A percentile compares a stretch with the other conserved stretches of the same genome.
These are phyloP conservation scores for Coniochaeta sp. DNA, from an alignment of 2,329 filamentous ascomycete species.

Conservation along the genomic window DNA sequence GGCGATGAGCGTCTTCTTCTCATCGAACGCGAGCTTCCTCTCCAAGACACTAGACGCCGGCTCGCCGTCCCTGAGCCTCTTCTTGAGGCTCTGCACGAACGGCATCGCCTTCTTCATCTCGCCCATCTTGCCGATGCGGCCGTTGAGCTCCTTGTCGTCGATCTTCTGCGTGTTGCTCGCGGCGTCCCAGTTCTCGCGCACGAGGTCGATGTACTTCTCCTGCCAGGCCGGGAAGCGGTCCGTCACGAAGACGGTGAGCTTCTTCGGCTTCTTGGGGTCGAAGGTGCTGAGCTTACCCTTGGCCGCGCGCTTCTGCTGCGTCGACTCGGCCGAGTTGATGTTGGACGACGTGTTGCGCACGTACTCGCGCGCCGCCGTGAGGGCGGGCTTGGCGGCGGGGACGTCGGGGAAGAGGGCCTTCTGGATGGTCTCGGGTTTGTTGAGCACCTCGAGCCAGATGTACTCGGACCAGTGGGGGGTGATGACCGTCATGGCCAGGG, in stretches of 20 bases:
- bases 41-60: conserved; percentile 64
- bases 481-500: conserved; percentile 65
- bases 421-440: conserved; percentile 71
- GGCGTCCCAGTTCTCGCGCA: conserved; percentile 63
- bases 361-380: conserved; percentile 77
- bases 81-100: conserved; percentile 85
- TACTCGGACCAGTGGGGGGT: conserved; percentile 93
- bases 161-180: conserved; percentile 47
- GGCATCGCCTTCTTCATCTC: conserved; percentile 99
- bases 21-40: conserved; percentile 80
- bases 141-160: conserved; percentile 76
- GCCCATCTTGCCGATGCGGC: conserved; percentile 71
- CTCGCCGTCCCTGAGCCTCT: conserved; percentile 67
- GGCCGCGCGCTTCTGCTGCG: conserved; percentile 78
- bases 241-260: conserved; percentile 78
- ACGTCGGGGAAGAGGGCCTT: conserved; percentile 68
- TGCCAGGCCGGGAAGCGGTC: conserved; percentile 85
- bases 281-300: conserved; percentile 85
- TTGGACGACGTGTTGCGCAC: conserved; percentile 56
- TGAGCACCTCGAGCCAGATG: conserved; percentile 86
- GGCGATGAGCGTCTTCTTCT: conserved; percentile 64
- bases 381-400: conserved; percentile 53
- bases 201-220: conserved; percentile 76
- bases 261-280: conserved; percentile 88
- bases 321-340: conserved; percentile 79